Percentiles rank a stretch among this genome's conserved stretches.
These are phyloP conservation scores for Leccinum arenicola DNA, from an alignment of 768 basidiomycete species.

Conservation along the genomic window DNA sequence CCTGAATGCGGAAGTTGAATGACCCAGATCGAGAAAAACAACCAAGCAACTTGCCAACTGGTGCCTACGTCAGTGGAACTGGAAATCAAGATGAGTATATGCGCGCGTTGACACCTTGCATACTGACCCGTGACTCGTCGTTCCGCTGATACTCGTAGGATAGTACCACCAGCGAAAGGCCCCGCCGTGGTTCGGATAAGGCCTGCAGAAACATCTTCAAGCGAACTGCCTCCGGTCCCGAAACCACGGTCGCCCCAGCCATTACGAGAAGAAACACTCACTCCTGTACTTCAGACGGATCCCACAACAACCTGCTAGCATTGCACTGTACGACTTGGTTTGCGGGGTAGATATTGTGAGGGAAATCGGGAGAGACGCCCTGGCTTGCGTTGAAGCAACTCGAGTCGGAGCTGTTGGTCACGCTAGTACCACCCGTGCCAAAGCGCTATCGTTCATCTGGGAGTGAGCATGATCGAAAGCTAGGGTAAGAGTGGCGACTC, in stretches of 20 bases:
- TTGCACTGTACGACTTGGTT: constrained; percentile 67
- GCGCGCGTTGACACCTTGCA: neutral
- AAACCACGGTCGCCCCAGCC: too few species aligned
- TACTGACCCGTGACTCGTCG: constrained; percentile 28
- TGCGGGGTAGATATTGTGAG: constrained; percentile 59
- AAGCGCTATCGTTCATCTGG: constrained; percentile 63
- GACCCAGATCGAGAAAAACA: too few species aligned
- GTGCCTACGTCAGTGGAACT: constrained; percentile 41
- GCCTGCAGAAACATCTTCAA: too few species aligned
- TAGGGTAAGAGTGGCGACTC: constrained; percentile 30
- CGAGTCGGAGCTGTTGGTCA: constrained; percentile 46
- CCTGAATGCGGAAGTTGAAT: constrained; percentile 28
- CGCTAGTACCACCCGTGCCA: constrained; percentile 75
- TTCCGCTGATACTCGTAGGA: constrained; percentile 47
- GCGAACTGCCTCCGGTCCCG: too few species aligned
- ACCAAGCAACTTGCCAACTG: constrained; percentile 33
- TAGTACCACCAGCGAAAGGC: constrained; percentile 68
- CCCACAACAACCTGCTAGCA: constrained; percentile 66
- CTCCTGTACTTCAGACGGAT: constrained; percentile 50
- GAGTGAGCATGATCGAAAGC: neutral
- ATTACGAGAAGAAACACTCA: constrained; percentile 25
- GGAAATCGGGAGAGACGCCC: constrained; percentile 50
- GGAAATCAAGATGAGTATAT: constrained; percentile 3
- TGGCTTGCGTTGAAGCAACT: constrained; percentile 57
- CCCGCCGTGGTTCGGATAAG: constrained; percentile 24